A percentile compares a stretch with the other conserved stretches of the same genome.
Evolutionary conservation across 1,284 basidiomycete species (phyloP).

Genomic region (Trichosporon coremiiforme): DNA sequence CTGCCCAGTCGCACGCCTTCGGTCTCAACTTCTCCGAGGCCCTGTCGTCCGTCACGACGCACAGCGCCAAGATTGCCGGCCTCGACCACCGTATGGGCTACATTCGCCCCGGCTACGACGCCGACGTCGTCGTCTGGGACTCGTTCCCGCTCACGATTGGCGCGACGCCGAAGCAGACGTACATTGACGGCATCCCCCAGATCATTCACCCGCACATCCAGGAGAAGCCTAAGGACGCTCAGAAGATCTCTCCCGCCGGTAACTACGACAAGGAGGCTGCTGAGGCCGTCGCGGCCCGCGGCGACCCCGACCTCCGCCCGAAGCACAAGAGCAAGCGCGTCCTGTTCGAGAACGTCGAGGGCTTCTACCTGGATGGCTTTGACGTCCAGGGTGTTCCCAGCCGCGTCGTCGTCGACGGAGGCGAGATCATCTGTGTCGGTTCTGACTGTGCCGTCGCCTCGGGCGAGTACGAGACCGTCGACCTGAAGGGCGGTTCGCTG

Average conservation of each 20-base stretch:
- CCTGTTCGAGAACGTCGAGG: constrained; percentile 53
- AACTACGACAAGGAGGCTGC: constrained; percentile 49
- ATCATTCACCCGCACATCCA: constrained; percentile 47
- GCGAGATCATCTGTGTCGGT: constrained; percentile 55
- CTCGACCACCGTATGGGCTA: constrained; percentile 79
- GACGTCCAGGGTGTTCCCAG: constrained; percentile 22
- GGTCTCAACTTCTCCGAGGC: constrained; percentile 55
- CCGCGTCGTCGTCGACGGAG: constrained; percentile 48
- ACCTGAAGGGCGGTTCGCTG: constrained; percentile 57
- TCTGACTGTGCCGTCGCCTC: constrained; percentile 30
- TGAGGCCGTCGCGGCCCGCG: constrained; percentile 47
- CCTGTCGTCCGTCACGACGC: constrained; percentile 70
- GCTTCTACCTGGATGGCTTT: constrained; percentile 34
- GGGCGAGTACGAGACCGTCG: constrained; percentile 40
- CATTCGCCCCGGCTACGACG: constrained; percentile 64
- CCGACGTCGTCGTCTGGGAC: constrained; percentile 83
- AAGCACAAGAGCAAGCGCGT: constrained; percentile 44
- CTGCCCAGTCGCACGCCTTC: constrained; percentile 81
- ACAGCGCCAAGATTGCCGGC: constrained; percentile 74
- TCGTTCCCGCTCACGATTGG: constrained; percentile 74
- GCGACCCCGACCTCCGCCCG: constrained; percentile 51
- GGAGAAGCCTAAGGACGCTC: constrained; percentile 49
- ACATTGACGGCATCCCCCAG: constrained; percentile 65
- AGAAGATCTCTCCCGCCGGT: constrained; percentile 45
- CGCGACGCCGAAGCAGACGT: constrained; percentile 61